Base-by-base conservation (phyloP, 495 filamentous ascomycete genomes). In the Patellaria atrata region DNA sequence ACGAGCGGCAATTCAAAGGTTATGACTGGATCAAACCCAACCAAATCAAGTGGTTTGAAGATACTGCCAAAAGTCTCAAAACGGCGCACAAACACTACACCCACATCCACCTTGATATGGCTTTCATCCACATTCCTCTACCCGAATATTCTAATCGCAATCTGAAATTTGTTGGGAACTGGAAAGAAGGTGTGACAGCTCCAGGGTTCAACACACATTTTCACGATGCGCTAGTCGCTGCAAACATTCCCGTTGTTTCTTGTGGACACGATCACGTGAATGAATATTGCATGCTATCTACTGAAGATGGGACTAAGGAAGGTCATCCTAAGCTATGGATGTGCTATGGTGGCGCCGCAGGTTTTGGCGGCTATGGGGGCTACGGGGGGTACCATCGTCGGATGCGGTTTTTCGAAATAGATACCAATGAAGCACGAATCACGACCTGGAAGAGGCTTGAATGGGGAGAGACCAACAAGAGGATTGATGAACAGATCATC, bases 261-360 rank as follows among this genome's bases (percentile, higher is more conserved):
- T 86, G 78, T 53, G 89, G 89, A 48, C 91, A 97, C 55, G 89
- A 97, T 48, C 89, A 97, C 54, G 89, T 76, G 19, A 97, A 97
- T 50, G 89, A 96, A 43, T 94, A 92, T 54, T 97, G 89, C 58
- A 75, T 76, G 45, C 64, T 94, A 9, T 65, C 64, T n/a, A 53
- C 53, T 21, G 53, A 64, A 30, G 52, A 65, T 5, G 50, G 52
- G 42, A 50, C 65, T 56, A 39, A 62, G 27, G 58, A 60, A 27
- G 33, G 27, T 40, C 16, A 74, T 35, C 74, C 75, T 1, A 75
- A 75, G 11, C 62, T 94, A n/a, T 97, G 89, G 89, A 93, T 97
- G 85, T 97, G 89, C 59, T 93, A 96, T 58, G 89, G 71, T 3
- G 89, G 91, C 27, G 89, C 75, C 11, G 62, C 65, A 22, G 89